phyloP scores from a whole-genome alignment of 805 yeast genomes.

The Candida berthetii region DNA sequence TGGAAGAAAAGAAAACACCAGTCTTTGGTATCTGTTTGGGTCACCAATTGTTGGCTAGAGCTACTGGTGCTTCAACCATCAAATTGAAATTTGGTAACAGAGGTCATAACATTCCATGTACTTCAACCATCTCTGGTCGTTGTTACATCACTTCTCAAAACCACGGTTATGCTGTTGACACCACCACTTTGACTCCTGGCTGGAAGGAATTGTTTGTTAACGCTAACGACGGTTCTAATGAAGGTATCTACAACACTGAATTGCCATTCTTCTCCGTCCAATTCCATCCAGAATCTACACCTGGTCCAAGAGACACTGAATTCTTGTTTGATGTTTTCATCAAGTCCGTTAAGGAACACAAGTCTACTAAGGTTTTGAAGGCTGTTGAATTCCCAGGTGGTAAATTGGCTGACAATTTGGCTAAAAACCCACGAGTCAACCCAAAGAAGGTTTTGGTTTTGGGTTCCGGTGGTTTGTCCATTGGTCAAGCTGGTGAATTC shows the following conservation, averaged over 20 bases:
- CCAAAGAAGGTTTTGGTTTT: slow-evolving; percentile 90
- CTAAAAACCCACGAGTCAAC: slow-evolving; percentile 69
- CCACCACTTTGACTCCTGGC: slow-evolving; percentile 60
- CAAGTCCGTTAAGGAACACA: slow-evolving; percentile 62
- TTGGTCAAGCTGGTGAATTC: slow-evolving; percentile 99
- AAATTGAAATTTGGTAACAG: slow-evolving; percentile 98
- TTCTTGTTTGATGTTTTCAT: slow-evolving; percentile 93
- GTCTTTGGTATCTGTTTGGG: slow-evolving; percentile 98
- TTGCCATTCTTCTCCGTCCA: slow-evolving; percentile 96
- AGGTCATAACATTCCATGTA: slow-evolving; percentile 97
- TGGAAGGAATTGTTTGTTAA: slow-evolving; percentile 96
- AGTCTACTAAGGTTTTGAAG: slow-evolving; percentile 48
- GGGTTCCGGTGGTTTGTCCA: slow-evolving; percentile 97
- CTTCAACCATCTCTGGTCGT: slow-evolving; percentile 83
- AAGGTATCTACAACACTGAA: slow-evolving; percentile 89
- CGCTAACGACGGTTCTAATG: slow-evolving; percentile 96
- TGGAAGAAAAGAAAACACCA: slow-evolving; percentile 72
- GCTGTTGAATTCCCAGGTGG: slow-evolving; percentile 94
- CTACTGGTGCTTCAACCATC: slow-evolving; percentile 88
- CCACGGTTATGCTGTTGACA: slow-evolving; percentile 97
- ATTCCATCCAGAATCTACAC: slow-evolving; percentile 98
- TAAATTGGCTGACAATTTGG: slow-evolving; percentile 59
- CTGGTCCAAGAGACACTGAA: slow-evolving; percentile 99
- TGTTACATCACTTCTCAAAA: slow-evolving; percentile 99
- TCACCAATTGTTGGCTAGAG: slow-evolving; percentile 93